Percentiles rank a stretch among this genome's conserved stretches.
Evolutionary conservation across 2,329 filamentous ascomycete species (phyloP).

Genomic region (Apiospora kogelbergensis): DNA sequence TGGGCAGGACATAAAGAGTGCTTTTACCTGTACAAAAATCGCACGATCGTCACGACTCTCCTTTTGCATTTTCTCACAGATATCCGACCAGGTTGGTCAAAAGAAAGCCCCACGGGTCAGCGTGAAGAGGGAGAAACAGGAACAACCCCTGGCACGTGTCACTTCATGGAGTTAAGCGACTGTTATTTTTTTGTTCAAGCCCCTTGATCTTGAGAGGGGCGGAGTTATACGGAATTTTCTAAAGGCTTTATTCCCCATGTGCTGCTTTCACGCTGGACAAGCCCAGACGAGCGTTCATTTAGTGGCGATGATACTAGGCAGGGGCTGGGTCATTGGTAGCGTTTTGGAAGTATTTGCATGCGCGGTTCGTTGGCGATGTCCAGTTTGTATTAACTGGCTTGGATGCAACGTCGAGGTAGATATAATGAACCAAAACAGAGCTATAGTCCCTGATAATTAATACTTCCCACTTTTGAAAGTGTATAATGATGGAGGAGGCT

Average conservation of each 20-base stretch:
- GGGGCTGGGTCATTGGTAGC: not conserved
- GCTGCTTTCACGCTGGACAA: not conserved
- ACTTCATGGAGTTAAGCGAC: conserved; percentile 15
- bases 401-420: not conserved
- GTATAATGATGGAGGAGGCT: not conserved
- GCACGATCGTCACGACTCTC: conserved; percentile 17
- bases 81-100: conserved; percentile 16
- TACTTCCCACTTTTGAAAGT: not conserved
- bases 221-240: conserved; percentile 8
- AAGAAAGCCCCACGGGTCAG: not conserved
- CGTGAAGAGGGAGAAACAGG: conserved; percentile 7
- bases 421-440: not conserved
- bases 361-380: not conserved
- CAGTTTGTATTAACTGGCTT: not conserved
- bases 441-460: not conserved
- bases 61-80: conserved; percentile 17
- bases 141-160: conserved; percentile 4
- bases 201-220: not conserved
- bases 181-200: not conserved
- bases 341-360: not conserved
- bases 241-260: conserved; percentile 6
- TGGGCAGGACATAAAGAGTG: not conserved
- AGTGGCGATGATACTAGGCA: not conserved
- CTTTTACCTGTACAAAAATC: conserved; percentile 14
- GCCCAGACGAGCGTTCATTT: not conserved